Base-by-base conservation (phyloP, 2,329 filamentous ascomycete species). In the Chrysoporthe deuterocubensis region DNA sequence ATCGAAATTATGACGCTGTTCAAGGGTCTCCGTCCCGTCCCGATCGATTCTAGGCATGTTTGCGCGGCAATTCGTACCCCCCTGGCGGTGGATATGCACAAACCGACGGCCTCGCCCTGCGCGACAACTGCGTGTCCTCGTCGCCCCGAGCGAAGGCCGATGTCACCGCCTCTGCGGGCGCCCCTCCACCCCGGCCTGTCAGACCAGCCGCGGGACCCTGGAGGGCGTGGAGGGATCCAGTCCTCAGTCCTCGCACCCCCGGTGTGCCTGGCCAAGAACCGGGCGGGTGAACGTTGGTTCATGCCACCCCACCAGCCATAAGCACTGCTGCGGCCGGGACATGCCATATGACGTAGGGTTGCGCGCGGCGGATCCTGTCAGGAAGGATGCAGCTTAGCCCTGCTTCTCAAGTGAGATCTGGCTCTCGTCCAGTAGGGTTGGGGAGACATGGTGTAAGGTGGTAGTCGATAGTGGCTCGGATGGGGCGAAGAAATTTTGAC, bases 331-430 rank as follows among this genome's bases (percentile, higher is more conserved):
- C 13, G 37, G 16, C 40, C 18, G 21, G 37, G n/a, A 44, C 40
- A 60, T 44, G 40, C 57, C 40, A 60, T 32, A 60, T 60, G 57
- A 60, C 57, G 57, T 60, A 60, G n/a, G 21, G 26, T 16, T 13
- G 9, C 50, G 11, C 50, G 18, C 57, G 44, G 26, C 26, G 14
- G 13, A 34, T 34, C 50, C 50, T 34, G 26, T 34, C 50, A 54
- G 13, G 4, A 52, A 26, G 21, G 11, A 52, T 21, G 50, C 50
- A 54, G 11, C 7, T 54, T 8, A 16, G 50, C 26, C 50, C 50
- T 54, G 21, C 4, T 5, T 52, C 21, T n/a, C n/a, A 32, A 54
- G 26, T 21, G 50, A 54, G 50, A 54, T 54, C 50, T 32, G 4
- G 50, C 14, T 13, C 26, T 11, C 50, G n/a, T 14, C 26, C 50